Conservation (phyloP, 192 early-diverging fungal genomes). For the Coemansia erecta region DNA sequence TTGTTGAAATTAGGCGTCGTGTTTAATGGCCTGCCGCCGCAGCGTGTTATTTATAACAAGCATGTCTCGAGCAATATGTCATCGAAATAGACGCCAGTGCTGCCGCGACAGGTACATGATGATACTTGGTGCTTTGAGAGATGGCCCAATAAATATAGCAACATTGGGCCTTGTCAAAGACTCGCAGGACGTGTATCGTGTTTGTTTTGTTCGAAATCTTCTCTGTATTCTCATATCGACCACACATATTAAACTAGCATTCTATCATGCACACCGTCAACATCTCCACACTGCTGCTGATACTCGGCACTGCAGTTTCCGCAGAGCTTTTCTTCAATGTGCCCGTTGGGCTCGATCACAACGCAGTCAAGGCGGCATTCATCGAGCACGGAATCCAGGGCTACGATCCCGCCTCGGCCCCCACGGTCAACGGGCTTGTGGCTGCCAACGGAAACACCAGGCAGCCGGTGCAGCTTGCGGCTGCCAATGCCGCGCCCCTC, state of each 20-base stretch:
- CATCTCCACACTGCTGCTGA: conserved; percentile 14
- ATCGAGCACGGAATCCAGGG: conserved; percentile 29
- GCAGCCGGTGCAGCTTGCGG: neutral
- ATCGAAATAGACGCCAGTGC: no score
- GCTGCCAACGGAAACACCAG: neutral
- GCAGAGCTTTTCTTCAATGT: conserved; percentile 36
- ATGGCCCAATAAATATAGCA: no score
- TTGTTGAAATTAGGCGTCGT: no score
- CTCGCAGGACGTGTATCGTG: neutral
- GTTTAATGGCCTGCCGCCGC: no score
- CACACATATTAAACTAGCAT: neutral
- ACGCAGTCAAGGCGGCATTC: conserved; percentile 24
- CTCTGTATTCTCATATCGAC: neutral
- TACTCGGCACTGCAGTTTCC: conserved; percentile 6
- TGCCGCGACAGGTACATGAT: no score
- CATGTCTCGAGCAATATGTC: no score
- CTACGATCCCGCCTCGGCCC: conserved; percentile 19
- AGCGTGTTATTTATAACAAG: no score
- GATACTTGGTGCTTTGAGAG: no score
- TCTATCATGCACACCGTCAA: conserved; percentile 10
- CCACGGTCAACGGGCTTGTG: conserved; percentile 20
- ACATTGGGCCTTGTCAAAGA: no score
- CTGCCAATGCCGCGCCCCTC: neutral
- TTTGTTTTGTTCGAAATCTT: conserved; percentile 4
- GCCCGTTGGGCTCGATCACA: conserved; percentile 26